Conservation (phyloP, 768 basidiomycete species). For the Lentinula lateritia region DNA sequence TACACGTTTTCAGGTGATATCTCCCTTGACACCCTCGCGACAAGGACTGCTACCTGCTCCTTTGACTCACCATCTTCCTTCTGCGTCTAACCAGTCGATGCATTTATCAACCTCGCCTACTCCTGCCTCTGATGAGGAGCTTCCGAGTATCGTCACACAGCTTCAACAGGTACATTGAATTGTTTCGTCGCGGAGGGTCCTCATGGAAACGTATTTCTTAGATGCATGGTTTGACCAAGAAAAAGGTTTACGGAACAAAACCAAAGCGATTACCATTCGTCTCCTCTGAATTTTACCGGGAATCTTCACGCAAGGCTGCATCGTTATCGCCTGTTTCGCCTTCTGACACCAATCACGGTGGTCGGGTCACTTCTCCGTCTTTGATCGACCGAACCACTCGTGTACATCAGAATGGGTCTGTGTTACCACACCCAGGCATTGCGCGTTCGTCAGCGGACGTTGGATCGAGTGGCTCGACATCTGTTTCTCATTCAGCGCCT, state of each 20-base stretch:
- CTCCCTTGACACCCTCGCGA: not conserved
- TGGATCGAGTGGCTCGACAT: not conserved
- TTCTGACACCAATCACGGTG: slow-evolving; percentile 5
- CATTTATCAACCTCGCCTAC: not conserved
- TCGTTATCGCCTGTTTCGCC: slow-evolving; percentile 6
- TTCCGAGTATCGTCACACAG: slow-evolving; percentile 53
- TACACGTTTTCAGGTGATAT: slow-evolving; percentile 4
- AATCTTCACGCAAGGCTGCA: slow-evolving; percentile 1
- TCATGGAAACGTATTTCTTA: not conserved
- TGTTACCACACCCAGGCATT: not conserved
- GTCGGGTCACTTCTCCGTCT: slow-evolving; percentile 6
- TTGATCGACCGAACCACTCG: not conserved
- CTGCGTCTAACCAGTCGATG: not conserved
- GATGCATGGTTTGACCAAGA: slow-evolving; percentile 65
- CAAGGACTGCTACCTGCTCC: not conserved
- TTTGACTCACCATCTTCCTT: not conserved
- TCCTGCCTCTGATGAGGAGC: slow-evolving; percentile 18
- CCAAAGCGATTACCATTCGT: slow-evolving; percentile 47
- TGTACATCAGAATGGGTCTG: not conserved
- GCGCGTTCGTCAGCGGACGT: not conserved
- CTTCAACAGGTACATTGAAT: slow-evolving; percentile 40
- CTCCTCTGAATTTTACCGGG: slow-evolving; percentile 10
- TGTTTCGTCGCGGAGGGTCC: not conserved
- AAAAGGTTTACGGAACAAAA: slow-evolving; percentile 56
- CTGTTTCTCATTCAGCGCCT: not conserved